Percentiles rank a stretch among this genome's conserved stretches.
Evolutionary conservation across 2,329 filamentous ascomycete species (phyloP).

Genomic region (Phialophora chinensis): DNA sequence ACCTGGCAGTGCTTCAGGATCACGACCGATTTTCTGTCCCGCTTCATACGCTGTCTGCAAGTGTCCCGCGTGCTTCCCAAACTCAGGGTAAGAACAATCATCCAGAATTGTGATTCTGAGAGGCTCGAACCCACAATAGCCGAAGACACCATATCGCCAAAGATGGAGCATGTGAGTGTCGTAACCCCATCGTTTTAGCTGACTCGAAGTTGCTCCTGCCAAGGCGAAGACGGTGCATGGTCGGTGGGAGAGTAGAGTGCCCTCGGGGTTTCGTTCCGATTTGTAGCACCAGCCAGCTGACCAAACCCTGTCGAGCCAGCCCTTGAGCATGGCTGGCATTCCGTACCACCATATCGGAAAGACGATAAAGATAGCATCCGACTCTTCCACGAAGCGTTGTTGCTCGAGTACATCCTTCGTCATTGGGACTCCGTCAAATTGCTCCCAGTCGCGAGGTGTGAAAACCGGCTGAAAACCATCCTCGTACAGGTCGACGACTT

Average conservation of each 20-base stretch:
- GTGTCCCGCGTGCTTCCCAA: constrained; percentile 13
- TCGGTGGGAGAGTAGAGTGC: constrained; percentile 8
- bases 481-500: constrained; percentile 21
- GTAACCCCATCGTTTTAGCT: constrained; percentile 23
- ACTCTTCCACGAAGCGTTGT: constrained; percentile 20
- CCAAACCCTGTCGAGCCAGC: constrained; percentile 25
- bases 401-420: constrained; percentile 24
- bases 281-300: constrained; percentile 24
- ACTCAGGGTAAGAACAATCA: constrained; percentile 13
- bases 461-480: constrained; percentile 21
- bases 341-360: constrained; percentile 26
- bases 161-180: constrained; percentile 23
- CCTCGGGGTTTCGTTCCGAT: constrained; percentile 19
- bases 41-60: constrained; percentile 18
- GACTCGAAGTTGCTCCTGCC: constrained; percentile 17
- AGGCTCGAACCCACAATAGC: constrained; percentile 25
- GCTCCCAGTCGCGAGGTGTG: constrained; percentile 21
- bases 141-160: constrained; percentile 25
- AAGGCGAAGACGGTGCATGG: constrained; percentile 23
- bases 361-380: constrained; percentile 21
- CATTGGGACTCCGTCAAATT: constrained; percentile 23
- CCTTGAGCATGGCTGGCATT: constrained; percentile 24
- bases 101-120: constrained; percentile 25
- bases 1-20: constrained; percentile 18
- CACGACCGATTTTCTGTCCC: constrained; percentile 16